These are phyloP conservation scores for Alternaria sp. DNA, from an alignment of 2,329 filamentous ascomycete species.

Conservation along the genomic window DNA sequence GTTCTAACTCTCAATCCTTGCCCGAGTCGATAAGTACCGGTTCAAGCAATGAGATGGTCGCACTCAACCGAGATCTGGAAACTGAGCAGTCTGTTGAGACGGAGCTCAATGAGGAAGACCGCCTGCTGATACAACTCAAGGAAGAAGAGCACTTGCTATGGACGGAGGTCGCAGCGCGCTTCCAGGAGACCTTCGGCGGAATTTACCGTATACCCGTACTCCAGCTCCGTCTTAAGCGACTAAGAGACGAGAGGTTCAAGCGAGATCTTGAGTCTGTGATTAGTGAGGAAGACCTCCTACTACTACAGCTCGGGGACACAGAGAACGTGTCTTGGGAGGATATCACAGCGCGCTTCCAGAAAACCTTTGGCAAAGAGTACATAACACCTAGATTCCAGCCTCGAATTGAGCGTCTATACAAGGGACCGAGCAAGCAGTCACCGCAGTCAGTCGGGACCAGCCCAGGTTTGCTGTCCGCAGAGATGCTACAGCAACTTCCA, in stretches of 20 bases:
- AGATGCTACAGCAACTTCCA: constrained; percentile 34
- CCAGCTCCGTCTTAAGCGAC: no score
- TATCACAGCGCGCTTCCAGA: no score
- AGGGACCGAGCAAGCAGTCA: no score
- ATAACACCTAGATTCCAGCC: no score
- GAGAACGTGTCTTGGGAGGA: no score
- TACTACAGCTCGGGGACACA: no score
- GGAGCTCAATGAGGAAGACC: neutral
- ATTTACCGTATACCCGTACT: no score
- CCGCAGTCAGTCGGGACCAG: neutral
- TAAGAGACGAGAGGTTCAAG: no score
- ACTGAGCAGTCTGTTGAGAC: neutral
- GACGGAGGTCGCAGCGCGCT: neutral
- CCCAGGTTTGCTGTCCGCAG: constrained; percentile 23
- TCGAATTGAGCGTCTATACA: no score
- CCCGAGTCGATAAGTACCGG: constrained; percentile 27
- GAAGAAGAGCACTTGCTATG: neutral
- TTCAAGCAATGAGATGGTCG: constrained; percentile 1
- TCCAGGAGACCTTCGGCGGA: neutral
- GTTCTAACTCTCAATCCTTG: constrained; percentile 24
- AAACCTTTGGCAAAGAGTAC: no score
- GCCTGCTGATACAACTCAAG: neutral
- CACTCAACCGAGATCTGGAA: neutral
- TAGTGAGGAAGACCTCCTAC: no score
- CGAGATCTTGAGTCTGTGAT: no score